Evolutionary conservation across 2,329 filamentous ascomycete genomes (phyloP), one percentile per base, ranked within the genome.

Genomic region (Didymella sp.): DNA sequence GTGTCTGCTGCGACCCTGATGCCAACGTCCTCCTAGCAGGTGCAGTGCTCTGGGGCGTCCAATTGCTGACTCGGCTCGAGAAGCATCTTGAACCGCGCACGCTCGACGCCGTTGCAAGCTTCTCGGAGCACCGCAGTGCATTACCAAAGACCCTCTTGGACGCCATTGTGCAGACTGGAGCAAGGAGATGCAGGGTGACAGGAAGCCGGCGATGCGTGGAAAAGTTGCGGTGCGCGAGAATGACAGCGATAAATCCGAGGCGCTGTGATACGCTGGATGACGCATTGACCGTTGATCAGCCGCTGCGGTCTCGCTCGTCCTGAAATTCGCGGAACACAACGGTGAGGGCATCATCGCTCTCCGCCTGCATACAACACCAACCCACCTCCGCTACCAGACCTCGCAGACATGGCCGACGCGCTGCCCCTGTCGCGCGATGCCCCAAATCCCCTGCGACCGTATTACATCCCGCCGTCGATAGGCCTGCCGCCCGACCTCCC

Each of bases 401-500:
- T 11, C 35, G 3, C 19, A 19, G 30, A 13, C 57, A 52, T 47
- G 45, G 48, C 49, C 27, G 50, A 59, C 61, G 51, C 58, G 44
- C 79, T 80, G 77, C 72, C 78, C 44, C 74, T 79, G 51, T 80
- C 77, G 47, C 74, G 78, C 63, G 79, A 80, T 66, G 73, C 75
- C 28, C 80, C 79, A 19, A 90, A 90, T 67, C 88, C 88, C 56
- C 79, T 90, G 55, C 82, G 88, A 60, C 88, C 88, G 17, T 90
- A 90, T 78, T 89, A 90, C 73, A 86, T 88, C 60, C 87, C 88
- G 33, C 87, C 88, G 3, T 86, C 87, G 5, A 87, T 89, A 59
- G 87, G 87, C 31, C 78, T 85, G 28, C 80, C 84, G 44, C 78
- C 80, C 50, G 80, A 80, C 52, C 67, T 74, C 43, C 70, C 79